phyloP scores from a whole-genome alignment of 805 yeast species.

The Sungouiozyma intestinalis region DNA sequence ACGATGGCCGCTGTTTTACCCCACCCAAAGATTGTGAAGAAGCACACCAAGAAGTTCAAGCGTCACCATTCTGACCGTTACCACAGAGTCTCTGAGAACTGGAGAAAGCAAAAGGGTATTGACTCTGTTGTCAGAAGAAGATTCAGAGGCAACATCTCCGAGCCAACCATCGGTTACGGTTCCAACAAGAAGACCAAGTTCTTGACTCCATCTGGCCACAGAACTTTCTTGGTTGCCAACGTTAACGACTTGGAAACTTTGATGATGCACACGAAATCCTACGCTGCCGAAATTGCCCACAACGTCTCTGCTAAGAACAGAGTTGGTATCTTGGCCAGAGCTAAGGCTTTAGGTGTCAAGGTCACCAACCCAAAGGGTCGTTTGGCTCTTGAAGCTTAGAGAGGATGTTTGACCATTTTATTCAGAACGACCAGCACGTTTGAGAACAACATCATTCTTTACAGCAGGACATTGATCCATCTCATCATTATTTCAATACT shows the following conservation, averaged over 20 bases:
- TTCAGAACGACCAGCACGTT: not conserved
- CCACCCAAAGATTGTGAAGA: constrained; percentile 99
- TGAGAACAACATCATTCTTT: not conserved
- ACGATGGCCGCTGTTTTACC: constrained; percentile 96
- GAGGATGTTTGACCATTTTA: not conserved
- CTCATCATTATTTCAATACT: not conserved
- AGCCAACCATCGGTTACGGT: constrained; percentile 99
- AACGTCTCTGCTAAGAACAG: constrained; percentile 97
- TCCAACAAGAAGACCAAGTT: constrained; percentile 98
- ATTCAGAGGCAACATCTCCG: constrained; percentile 98
- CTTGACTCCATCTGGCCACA: constrained; percentile 96
- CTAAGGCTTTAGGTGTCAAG: constrained; percentile 96
- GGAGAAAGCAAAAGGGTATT: constrained; percentile 99
- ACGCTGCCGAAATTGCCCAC: constrained; percentile 99
- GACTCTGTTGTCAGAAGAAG: constrained; percentile 99
- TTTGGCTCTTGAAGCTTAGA: constrained; percentile 93
- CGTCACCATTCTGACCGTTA: constrained; percentile 99
- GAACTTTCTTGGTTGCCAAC: constrained; percentile 90
- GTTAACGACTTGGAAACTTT: constrained; percentile 87
- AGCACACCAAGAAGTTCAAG: constrained; percentile 98
- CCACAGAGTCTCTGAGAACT: constrained; percentile 94
- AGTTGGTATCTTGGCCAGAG: constrained; percentile 90
- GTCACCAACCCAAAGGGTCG: constrained; percentile 99
- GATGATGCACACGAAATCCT: constrained; percentile 93
- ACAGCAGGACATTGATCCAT: not conserved